These are phyloP conservation scores for Phlebopus sp. DNA, from an alignment of 1,284 basidiomycete genomes.

Conservation along the genomic window DNA sequence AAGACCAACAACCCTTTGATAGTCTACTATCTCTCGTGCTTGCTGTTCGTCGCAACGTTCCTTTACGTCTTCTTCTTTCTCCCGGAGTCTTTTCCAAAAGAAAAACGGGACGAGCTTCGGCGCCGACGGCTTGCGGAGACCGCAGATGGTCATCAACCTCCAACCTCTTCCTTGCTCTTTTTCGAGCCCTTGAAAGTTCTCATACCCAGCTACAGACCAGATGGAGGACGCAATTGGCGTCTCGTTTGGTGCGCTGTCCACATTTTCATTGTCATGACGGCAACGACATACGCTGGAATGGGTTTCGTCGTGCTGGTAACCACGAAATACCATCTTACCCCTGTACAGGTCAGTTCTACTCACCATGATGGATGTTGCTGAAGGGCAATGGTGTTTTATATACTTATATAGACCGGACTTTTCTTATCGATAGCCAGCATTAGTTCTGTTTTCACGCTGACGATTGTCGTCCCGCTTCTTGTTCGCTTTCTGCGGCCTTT, in stretches of 20 bases:
- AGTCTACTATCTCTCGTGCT: constrained; percentile 25
- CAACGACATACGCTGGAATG: constrained; percentile 14
- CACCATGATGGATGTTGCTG: too few species aligned
- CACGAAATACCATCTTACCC: constrained; percentile 21
- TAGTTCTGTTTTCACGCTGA: constrained; percentile 17
- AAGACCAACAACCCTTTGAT: constrained; percentile 21
- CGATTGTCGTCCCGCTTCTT: constrained; percentile 14
- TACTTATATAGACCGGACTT: constrained; percentile 22
- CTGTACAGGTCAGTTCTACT: constrained; percentile 20
- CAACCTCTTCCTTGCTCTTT: constrained; percentile 1
- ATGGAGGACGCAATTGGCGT: constrained; percentile 31
- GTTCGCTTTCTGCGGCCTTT: constrained; percentile 20
- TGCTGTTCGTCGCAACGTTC: constrained; percentile 16
- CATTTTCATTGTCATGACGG: constrained; percentile 20
- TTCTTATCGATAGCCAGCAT: constrained; percentile 15
- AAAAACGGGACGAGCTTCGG: constrained; percentile 25
- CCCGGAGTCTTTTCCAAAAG: constrained; percentile 32
- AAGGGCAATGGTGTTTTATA: constrained; percentile 5
- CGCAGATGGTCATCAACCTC: background rate
- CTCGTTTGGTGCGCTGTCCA: constrained; percentile 28
- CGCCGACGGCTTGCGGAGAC: constrained; percentile 5
- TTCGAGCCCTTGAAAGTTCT: constrained; percentile 29
- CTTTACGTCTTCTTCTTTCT: constrained; percentile 25
- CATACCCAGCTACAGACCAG: constrained; percentile 18
- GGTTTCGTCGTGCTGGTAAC: constrained; percentile 29